Evolutionary conservation across 495 filamentous ascomycete genomes (phyloP).

Genomic region (Oidiodendron maius): DNA sequence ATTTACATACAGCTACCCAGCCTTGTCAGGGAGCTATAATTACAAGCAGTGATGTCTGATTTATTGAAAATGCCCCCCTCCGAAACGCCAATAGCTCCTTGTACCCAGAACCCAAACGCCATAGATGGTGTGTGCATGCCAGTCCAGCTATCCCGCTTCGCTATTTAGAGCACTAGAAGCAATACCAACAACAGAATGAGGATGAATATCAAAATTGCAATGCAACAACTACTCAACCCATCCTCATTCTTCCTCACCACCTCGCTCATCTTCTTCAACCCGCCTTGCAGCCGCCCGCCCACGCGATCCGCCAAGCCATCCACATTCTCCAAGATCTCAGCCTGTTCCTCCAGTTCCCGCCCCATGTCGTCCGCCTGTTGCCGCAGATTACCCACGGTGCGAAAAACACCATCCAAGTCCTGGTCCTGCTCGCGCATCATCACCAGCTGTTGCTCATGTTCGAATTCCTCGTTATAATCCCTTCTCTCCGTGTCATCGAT

Average conservation of each 20-base stretch:
- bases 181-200: conserved; percentile 80
- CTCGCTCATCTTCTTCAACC: conserved; percentile 76
- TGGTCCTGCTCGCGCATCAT: conserved; percentile 95
- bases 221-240: conserved; percentile 85
- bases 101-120: neutral
- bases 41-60: neutral
- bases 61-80: neutral
- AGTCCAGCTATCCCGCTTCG: neutral
- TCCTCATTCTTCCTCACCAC: conserved; percentile 93
- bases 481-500: conserved; percentile 29
- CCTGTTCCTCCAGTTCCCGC: conserved; percentile 89
- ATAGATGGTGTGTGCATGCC: neutral
- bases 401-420: conserved; percentile 85
- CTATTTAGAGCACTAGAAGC: conserved; percentile 41
- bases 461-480: conserved; percentile 78
- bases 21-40: too few relatives aligned
- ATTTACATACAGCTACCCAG: too few relatives aligned
- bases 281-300: conserved; percentile 75
- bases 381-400: conserved; percentile 83
- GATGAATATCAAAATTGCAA: conserved; percentile 76
- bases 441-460: conserved; percentile 84
- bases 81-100: conserved; percentile 5
- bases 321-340: conserved; percentile 69
- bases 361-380: conserved; percentile 94
- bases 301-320: conserved; percentile 81